These are phyloP conservation scores for Phaeomoniella chlamydospora DNA, from an alignment of 2,329 filamentous ascomycete species.

Conservation along the genomic window DNA sequence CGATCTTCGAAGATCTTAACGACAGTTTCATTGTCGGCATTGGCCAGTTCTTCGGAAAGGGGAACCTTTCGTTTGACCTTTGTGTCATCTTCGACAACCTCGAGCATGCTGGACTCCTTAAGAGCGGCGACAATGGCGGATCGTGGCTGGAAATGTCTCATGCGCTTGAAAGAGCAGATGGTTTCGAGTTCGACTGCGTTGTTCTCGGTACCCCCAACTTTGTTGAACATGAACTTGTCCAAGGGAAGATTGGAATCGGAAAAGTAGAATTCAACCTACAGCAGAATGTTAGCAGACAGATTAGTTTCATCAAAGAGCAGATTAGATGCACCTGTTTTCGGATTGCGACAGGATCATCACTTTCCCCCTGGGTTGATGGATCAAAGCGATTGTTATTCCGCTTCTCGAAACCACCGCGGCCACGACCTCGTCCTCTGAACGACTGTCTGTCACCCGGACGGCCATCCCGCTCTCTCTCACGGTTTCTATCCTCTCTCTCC, in stretches of 20 bases:
- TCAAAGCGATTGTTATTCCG: constrained; percentile 56
- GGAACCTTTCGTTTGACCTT: constrained; percentile 63
- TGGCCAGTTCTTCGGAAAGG: constrained; percentile 36
- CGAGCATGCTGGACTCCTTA: constrained; percentile 58
- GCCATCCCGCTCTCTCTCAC: constrained; percentile 2
- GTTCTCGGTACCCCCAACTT: constrained; percentile 66
- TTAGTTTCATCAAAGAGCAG: too few species aligned
- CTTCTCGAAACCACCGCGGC: constrained; percentile 13
- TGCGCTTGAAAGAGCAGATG: constrained; percentile 82
- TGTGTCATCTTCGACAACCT: constrained; percentile 60
- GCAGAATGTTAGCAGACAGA: constrained; percentile 1
- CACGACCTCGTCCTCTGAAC: constrained; percentile 16
- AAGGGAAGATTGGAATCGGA: constrained; percentile 77
- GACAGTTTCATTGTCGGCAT: constrained; percentile 38
- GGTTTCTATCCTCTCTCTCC: constrained; percentile 5
- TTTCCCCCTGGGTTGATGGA: constrained; percentile 50
- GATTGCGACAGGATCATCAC: constrained; percentile 66
- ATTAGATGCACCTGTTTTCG: constrained; percentile 54
- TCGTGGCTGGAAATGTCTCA: constrained; percentile 87
- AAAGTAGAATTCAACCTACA: constrained; percentile 89
- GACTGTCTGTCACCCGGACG: constrained; percentile 2
- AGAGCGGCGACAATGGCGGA: constrained; percentile 70
- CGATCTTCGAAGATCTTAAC: constrained; percentile 46
- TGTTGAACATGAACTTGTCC: constrained; percentile 74
- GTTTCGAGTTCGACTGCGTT: constrained; percentile 64